Evolutionary conservation across 345 rosid species (phyloP), one percentile per base, ranked within the genome.

Genomic region (Eucalyptus polyanthemos): DNA sequence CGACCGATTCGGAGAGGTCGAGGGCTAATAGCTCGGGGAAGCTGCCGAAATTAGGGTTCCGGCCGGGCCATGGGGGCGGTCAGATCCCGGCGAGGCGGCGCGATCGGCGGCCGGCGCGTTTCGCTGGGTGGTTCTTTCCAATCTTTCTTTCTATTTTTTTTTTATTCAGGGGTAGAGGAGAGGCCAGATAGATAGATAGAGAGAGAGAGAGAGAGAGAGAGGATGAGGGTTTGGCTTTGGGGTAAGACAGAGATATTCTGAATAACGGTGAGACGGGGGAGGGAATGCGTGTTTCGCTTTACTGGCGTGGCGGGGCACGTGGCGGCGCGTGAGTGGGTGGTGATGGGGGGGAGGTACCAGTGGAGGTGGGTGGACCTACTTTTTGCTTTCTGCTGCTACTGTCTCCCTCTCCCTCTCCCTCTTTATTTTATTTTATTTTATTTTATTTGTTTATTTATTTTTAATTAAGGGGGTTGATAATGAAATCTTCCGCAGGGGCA

Each of bases 271-370:
- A 8, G 62, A 42, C 85, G n/a, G 31, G 4, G 69, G 8, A 6
- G 9, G 31, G 25, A 15, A 2, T 42, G 86, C 47, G 53, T 45
- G 44, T 10, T 14, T 19, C 9, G 87, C 92, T 91, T 91, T 92
- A 91, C 93, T 76, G 89, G 50, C n/a, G 21, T 88, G 54, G 31
- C 4, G 9, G 50, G 83, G 76, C 92, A 94, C 90, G 94, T 93
- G 94, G 93, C 87, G 67, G 5, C 1, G 1, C 4, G 5, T 89
- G 72, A 89, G 88, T 91, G 93, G 93, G 31, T 19, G 14, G 90
- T 88, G 86, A 83, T 49, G 86, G 87, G 72, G 60, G 53, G 11
- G 11, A 56, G 80, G 90, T 90, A 86, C 91, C 87, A 86, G 90
- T 49, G 51, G 31, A 6, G 67, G 91, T 91, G 89, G 93, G 89